Conservation (phyloP, 805 yeast genomes). For the Barnettozyma wickerhamii region DNA sequence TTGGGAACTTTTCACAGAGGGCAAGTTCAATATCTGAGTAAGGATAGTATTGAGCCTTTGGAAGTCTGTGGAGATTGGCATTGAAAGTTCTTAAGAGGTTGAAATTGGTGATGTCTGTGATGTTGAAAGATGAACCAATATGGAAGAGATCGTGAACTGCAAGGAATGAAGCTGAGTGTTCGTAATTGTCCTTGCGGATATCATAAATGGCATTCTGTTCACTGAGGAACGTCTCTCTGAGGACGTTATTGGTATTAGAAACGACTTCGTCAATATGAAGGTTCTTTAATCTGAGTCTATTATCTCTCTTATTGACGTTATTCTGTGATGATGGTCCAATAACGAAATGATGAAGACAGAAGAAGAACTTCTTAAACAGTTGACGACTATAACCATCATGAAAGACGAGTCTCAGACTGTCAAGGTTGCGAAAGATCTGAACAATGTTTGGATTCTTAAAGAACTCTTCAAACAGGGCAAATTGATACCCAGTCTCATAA, state of each 20-base stretch:
- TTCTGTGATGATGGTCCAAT: too few relatives aligned
- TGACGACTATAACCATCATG: slow-evolving; percentile 12
- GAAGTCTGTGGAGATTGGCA: neutral
- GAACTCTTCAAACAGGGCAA: slow-evolving; percentile 6
- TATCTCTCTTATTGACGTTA: neutral
- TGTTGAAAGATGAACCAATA: neutral
- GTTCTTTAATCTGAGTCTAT: neutral
- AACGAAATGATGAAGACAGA: slow-evolving; percentile 1
- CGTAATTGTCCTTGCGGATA: neutral
- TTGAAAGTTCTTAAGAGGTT: neutral
- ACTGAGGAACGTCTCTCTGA: neutral
- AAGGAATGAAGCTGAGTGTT: neutral
- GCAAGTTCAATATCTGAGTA: too few relatives aligned
- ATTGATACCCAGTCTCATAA: slow-evolving; percentile 1
- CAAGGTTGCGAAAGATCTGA: slow-evolving; percentile 1
- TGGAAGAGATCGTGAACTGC: neutral
- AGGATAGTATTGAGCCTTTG: too few relatives aligned
- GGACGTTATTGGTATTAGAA: neutral
- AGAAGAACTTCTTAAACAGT: slow-evolving; percentile 10
- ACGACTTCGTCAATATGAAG: neutral
- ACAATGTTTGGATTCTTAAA: slow-evolving; percentile 4
- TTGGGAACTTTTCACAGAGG: too few relatives aligned
- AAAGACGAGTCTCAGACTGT: neutral
- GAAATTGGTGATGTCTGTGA: neutral
- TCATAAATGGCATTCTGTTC: too few relatives aligned